Base-by-base conservation (phyloP, 2,329 filamentous ascomycete species). In the Colletotrichum falcatum region DNA sequence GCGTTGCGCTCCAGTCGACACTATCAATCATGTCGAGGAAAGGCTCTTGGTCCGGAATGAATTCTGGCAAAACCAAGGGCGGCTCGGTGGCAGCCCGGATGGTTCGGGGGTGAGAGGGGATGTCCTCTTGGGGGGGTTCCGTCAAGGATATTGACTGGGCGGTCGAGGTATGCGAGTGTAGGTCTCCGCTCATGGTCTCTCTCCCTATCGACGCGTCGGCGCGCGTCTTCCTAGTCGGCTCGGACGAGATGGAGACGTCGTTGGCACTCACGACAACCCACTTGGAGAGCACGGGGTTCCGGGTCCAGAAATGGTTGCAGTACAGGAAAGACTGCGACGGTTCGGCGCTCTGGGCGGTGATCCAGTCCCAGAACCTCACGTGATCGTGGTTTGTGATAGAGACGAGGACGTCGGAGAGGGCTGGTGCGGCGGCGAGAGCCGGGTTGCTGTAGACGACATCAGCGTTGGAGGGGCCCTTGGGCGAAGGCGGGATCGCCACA, bases 1-100 rank as follows among this genome's bases (percentile, higher is more conserved):
- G 80, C 1, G 85, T 87, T 16, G 75, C 75, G 4, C 78, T 77
- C 86, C 86, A 88, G 73, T 87, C 80, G 20, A 85, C 75, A 28
- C 75, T 81, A 33, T 84, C 80, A 58, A 85, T 72, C 35, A 80
- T 76, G 64, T 82, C 76, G 49, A 82, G 77, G 60, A 83, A 83
- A 9, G 81, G 79, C 54, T 82, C 80, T 46, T 80, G 72, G 30
- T 76, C 81, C 6, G 79, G 75, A 61, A 78, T 77, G 49, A 81
- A 79, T 28, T 81, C 77, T 16, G 14, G 79, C 77, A 6, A 79
- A 74, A 74, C 78, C 76, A 66, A 78, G 75, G 42, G 76, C 7
- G 81, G 77, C 56, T 78, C 77, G 33, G 78, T 77, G 55, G 79
- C 78, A 42, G 77, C 74, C 20, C 74, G 76, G 67, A 78, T 75